phyloP scores from a whole-genome alignment of 2,329 filamentous ascomycete species.

The Pestalotiopsis sp. region DNA sequence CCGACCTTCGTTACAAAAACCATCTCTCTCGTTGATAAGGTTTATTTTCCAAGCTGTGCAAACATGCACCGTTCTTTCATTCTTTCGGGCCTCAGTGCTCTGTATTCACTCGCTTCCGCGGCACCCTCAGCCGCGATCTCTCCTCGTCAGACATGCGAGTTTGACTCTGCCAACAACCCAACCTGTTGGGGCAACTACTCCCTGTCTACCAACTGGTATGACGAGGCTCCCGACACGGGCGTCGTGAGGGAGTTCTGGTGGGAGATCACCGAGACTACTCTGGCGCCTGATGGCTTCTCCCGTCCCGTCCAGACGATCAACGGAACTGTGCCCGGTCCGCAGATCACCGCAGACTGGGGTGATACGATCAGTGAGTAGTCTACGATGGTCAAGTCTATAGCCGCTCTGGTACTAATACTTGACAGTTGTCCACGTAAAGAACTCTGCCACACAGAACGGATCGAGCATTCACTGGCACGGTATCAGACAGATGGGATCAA shows the following conservation, averaged over 20 bases:
- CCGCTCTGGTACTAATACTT: neutral
- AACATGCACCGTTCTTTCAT: conserved; percentile 3
- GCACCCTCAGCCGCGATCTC: neutral
- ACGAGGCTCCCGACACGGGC: conserved; percentile 36
- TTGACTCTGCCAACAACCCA: conserved; percentile 9
- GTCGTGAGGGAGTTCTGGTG: conserved; percentile 38
- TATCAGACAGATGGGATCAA: conserved; percentile 47
- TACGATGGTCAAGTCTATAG: conserved; percentile 21
- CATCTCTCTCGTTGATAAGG: neutral
- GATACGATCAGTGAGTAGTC: conserved; percentile 37
- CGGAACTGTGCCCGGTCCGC: conserved; percentile 28
- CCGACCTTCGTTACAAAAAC: neutral
- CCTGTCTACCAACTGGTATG: conserved; percentile 36
- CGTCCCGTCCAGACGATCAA: conserved; percentile 41
- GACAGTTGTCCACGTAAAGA: conserved; percentile 52
- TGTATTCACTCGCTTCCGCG: neutral
- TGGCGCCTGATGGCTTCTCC: conserved; percentile 36
- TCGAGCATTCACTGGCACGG: conserved; percentile 69
- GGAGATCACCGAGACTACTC: conserved; percentile 24
- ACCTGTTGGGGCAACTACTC: conserved; percentile 40
- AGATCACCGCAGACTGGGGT: conserved; percentile 51
- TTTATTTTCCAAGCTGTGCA: neutral
- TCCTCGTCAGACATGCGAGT: conserved; percentile 7
- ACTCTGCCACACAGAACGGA: conserved; percentile 54
- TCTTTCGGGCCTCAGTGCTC: conserved; percentile 9